Evolutionary conservation across 108 stramenopile species (phyloP).

Genomic region (Discostella pseudostelligera): DNA sequence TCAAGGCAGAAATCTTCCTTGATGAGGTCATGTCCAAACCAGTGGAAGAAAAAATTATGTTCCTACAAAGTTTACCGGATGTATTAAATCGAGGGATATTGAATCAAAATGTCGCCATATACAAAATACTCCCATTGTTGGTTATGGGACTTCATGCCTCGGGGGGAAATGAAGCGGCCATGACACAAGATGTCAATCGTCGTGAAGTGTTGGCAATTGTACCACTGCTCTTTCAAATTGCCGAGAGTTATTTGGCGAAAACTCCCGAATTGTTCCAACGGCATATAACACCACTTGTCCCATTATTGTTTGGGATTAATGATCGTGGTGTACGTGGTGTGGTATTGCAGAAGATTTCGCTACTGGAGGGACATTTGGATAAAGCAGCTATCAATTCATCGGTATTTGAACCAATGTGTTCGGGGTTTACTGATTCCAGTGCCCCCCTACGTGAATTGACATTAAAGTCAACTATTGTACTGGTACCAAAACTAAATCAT

Average conservation of each 20-base stretch:
- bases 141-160: conserved; percentile 46
- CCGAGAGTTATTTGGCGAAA: conserved; percentile 55
- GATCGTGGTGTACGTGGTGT: conserved; percentile 86
- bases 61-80: conserved; percentile 71
- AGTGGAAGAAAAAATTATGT: conserved; percentile 67
- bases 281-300: conserved; percentile 63
- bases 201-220: conserved; percentile 75
- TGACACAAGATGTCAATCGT: conserved; percentile 78
- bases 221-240: conserved; percentile 69
- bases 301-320: conserved; percentile 70
- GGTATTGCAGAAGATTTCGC: conserved; percentile 61
- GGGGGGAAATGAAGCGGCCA: conserved; percentile 59
- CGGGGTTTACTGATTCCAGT: conserved; percentile 83
- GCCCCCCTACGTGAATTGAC: conserved; percentile 83
- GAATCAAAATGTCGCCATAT: conserved; percentile 50
- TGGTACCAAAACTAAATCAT: conserved; percentile 66
- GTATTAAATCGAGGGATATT: conserved; percentile 53
- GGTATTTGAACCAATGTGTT: conserved; percentile 88
- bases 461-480: conserved; percentile 69
- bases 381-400: conserved; percentile 59
- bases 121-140: conserved; percentile 79
- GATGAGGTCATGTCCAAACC: conserved; percentile 74
- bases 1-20: conserved; percentile 60
- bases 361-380: conserved; percentile 63
- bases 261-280: conserved; percentile 49